These are phyloP conservation scores for Penicillium roqueforti DNA, from an alignment of 495 filamentous ascomycete species.

Conservation along the genomic window DNA sequence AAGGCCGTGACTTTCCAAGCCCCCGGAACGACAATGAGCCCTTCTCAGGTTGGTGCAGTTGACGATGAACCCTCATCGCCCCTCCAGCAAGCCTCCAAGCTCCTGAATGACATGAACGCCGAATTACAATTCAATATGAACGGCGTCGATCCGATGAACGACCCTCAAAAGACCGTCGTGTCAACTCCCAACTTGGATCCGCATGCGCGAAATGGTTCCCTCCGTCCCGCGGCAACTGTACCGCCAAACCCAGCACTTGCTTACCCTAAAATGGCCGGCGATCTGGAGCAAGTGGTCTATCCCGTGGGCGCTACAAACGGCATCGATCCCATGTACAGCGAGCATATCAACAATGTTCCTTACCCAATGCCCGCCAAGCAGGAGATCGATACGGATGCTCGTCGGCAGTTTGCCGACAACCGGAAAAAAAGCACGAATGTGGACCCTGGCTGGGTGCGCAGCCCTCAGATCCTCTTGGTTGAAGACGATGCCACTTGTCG, in stretches of 20 bases:
- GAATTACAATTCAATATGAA: constrained; percentile 71
- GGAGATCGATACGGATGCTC: constrained; percentile 48
- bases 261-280: constrained; percentile 51
- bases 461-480: constrained; percentile 83
- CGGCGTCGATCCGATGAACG: constrained; percentile 72
- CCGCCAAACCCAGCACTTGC: constrained; percentile 49
- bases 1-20: constrained; percentile 48
- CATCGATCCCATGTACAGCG: constrained; percentile 91
- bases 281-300: constrained; percentile 81
- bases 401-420: constrained; percentile 47
- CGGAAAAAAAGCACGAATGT: constrained; percentile 65
- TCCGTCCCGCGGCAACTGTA: constrained; percentile 45
- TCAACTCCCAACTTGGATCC: constrained; percentile 43
- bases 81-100: constrained; percentile 82
- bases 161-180: constrained; percentile 57
- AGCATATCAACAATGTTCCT: constrained; percentile 90
- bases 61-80: constrained; percentile 78
- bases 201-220: constrained; percentile 35
- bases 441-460: constrained; percentile 77
- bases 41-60: constrained; percentile 40
- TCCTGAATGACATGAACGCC: constrained; percentile 74
- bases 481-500: constrained; percentile 95
- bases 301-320: constrained; percentile 84
- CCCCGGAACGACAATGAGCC: constrained; percentile 36
- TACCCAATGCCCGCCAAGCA: constrained; percentile 65